Evolutionary conservation across 345 rosid species (phyloP).

Genomic region (Populus tremula): DNA sequence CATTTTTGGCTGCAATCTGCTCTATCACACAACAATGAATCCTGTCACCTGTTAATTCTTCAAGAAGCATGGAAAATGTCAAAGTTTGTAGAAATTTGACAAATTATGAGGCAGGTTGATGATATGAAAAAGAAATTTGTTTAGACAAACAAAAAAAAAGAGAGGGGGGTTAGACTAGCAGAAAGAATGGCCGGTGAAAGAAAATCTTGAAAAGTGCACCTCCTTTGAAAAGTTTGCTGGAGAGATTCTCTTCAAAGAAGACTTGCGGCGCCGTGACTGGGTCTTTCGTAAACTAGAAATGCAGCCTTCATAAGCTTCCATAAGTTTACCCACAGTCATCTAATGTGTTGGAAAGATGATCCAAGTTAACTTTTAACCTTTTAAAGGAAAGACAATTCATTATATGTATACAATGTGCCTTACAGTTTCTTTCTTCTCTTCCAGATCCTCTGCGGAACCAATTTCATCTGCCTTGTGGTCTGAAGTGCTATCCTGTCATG

Average conservation of each 20-base stretch:
- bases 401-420: conserved; percentile 14
- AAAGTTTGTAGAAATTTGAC: not conserved
- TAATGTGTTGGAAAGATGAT: conserved; percentile 24
- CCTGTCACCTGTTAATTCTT: not conserved
- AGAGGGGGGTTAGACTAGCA: not conserved
- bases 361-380: not conserved
- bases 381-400: not conserved
- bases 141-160: no score
- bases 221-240: conserved; percentile 89
- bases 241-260: conserved; percentile 70
- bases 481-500: conserved; percentile 30
- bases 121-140: not conserved
- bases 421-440: conserved; percentile 55
- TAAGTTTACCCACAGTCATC: conserved; percentile 72
- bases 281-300: conserved; percentile 55
- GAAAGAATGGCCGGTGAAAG: not conserved
- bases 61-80: not conserved
- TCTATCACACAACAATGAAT: not conserved
- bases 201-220: conserved; percentile 33
- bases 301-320: conserved; percentile 69
- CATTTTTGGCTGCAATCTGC: not conserved
- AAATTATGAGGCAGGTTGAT: not conserved
- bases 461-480: conserved; percentile 25
- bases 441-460: conserved; percentile 30
- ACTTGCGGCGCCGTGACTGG: conserved; percentile 55